Base-by-base conservation (phyloP, 139 green algal species). In the Chlamydomonas sphaeroides region DNA sequence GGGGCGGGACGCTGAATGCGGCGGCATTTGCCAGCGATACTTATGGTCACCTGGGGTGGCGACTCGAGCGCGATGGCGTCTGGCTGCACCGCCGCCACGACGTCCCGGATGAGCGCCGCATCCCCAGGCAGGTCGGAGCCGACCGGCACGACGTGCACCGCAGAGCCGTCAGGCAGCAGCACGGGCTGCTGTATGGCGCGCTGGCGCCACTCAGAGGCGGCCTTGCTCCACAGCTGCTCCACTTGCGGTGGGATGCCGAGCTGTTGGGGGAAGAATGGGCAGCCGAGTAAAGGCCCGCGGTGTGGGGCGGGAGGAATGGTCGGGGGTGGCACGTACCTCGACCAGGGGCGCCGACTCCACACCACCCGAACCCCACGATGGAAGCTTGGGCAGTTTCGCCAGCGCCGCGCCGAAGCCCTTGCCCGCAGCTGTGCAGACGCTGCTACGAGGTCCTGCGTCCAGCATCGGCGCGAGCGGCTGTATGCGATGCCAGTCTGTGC, bases 1-100 rank as follows among this genome's bases (percentile, higher is more conserved):
- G n/a, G n/a, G n/a, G n/a, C n/a, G n/a, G n/a, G n/a, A n/a, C n/a
- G n/a, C n/a, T n/a, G n/a, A n/a, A n/a, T n/a, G n/a, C n/a, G n/a
- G n/a, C n/a, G n/a, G n/a, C n/a, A n/a, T n/a, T n/a, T n/a, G n/a
- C n/a, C n/a, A n/a, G n/a, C n/a, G n/a, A n/a, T n/a, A n/a, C n/a
- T n/a, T n/a, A n/a, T 51, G 7, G 53, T 25, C 51, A 32, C 73
- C 59, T 80, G 73, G 18, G 73, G 73, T 32, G 61, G 57, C 11
- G 73, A 80, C 59, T 80, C 73, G n/a, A 80, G 39, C 20, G 73
- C 73, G 30, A 80, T 69, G 41, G 73, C 73, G 30, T 80, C 73
- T 0, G 73, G 73, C 73, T 20, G 59, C 73, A 80, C 73, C 20
- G 73, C 59, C 5, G 73, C 73, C 35, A 80, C 73, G n/a, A 80